Percentiles rank a stretch among this genome's conserved stretches.
phyloP scores from a whole-genome alignment of 2,329 filamentous ascomycete genomes.

The Colletotrichum tropicicola region DNA sequence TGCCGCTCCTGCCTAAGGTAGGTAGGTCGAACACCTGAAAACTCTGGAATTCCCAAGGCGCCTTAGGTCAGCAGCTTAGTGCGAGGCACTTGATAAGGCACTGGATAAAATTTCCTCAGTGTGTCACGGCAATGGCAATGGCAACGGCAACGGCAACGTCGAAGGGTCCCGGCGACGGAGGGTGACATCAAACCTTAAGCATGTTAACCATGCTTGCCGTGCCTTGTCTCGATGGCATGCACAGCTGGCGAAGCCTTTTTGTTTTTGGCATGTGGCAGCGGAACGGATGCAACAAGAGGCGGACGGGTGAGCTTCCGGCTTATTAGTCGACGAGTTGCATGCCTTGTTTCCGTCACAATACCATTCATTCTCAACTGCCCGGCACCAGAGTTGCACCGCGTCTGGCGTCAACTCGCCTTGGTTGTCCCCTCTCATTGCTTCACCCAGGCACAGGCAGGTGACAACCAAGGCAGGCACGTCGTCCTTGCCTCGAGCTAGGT shows the following conservation, averaged over 20 bases:
- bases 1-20: background rate
- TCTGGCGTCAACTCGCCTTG: background rate
- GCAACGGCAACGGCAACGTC: background rate
- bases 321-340: background rate
- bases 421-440: no score
- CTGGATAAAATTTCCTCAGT: background rate
- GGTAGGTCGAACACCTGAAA: background rate
- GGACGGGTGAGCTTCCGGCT: background rate
- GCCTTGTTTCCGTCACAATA: background rate
- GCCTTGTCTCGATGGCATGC: constrained; percentile 6
- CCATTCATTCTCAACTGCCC: background rate
- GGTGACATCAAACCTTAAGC: constrained; percentile 27
- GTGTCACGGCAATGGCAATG: background rate
- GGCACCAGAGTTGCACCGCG: background rate
- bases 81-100: background rate
- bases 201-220: constrained; percentile 6
- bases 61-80: background rate
- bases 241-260: background rate
- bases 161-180: background rate
- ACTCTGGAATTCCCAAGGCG: no score
- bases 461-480: no score
- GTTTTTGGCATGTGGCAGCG: constrained; percentile 2
- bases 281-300: background rate
- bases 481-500: no score
- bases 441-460: no score